phyloP scores from a whole-genome alignment of 2,329 filamentous ascomycete genomes.

The Penicillium verrucosum region DNA sequence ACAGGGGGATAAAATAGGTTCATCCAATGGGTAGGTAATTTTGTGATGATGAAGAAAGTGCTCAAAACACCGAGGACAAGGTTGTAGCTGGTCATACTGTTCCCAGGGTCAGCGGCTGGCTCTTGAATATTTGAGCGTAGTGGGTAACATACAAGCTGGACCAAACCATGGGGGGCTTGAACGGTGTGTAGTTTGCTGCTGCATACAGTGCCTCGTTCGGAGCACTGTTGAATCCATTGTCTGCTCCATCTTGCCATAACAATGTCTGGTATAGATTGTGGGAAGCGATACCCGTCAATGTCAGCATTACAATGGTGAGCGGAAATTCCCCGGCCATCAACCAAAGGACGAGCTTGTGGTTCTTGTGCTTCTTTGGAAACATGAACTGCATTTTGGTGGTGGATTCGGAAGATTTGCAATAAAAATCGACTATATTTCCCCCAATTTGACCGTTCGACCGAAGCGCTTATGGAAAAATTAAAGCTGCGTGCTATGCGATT shows the following conservation, averaged over 20 bases:
- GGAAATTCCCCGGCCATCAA: conserved; percentile 56
- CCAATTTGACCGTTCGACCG: conserved; percentile 1
- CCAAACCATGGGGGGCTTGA: conserved; percentile 56
- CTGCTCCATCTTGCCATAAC: conserved; percentile 60
- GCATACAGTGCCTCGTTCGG: conserved; percentile 56
- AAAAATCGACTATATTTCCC: neutral
- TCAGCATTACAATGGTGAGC: conserved; percentile 56
- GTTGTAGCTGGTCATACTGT: conserved; percentile 59
- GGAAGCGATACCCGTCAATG: conserved; percentile 60
- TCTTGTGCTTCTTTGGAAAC: conserved; percentile 55
- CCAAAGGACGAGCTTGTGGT: conserved; percentile 50
- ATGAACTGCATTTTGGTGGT: conserved; percentile 35
- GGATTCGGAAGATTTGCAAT: neutral
- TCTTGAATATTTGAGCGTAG: neutral
- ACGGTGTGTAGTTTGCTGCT: conserved; percentile 57
- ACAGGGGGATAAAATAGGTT: conserved; percentile 57
- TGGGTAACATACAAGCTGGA: conserved; percentile 53
- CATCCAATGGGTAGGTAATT: conserved; percentile 55
- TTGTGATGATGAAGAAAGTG: conserved; percentile 60
- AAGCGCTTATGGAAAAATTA: conserved; percentile 2
- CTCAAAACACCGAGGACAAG: conserved; percentile 60
- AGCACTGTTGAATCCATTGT: conserved; percentile 61
- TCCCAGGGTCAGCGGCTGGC: neutral
- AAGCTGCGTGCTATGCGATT: conserved; percentile 13
- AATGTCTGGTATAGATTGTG: conserved; percentile 60